Evolutionary conservation across 2,329 filamentous ascomycete genomes (phyloP).

Genomic region (Tothia fuscella): DNA sequence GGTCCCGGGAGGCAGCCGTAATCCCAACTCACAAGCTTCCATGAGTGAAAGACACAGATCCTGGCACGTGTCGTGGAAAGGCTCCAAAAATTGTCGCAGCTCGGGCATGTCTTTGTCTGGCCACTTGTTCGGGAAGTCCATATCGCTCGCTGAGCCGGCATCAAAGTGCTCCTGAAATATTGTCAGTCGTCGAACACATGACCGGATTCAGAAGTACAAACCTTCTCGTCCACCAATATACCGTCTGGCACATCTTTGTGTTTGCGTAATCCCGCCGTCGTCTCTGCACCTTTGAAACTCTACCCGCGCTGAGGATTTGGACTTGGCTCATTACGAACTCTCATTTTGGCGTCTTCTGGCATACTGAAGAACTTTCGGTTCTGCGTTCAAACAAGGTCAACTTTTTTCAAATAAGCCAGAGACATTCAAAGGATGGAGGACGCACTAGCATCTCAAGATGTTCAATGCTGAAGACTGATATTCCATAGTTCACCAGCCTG

Average conservation of each 20-base stretch:
- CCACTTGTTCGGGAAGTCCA: constrained; percentile 13
- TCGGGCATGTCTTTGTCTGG: constrained; percentile 11
- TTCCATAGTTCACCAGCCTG: no score
- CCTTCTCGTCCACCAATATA: neutral
- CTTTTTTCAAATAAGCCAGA: no score
- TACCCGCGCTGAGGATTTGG: constrained; percentile 14
- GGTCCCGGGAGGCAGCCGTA: constrained; percentile 9
- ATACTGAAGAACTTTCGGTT: constrained; percentile 12
- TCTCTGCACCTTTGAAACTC: constrained; percentile 10
- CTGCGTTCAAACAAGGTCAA: no score
- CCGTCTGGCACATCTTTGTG: neutral
- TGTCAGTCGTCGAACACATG: neutral
- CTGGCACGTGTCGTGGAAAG: constrained; percentile 11
- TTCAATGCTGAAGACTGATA: no score
- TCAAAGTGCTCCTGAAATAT: constrained; percentile 12
- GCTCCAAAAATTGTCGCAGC: constrained; percentile 15
- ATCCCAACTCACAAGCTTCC: constrained; percentile 12
- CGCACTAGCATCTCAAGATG: no score
- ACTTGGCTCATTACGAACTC: constrained; percentile 7
- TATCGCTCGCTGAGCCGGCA: neutral
- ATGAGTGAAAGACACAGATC: constrained; percentile 11
- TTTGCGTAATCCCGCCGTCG: neutral
- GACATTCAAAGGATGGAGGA: no score
- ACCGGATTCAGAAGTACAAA: neutral
- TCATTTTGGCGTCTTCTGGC: constrained; percentile 7